A percentile compares a stretch with the other conserved stretches of the same genome.
phyloP scores from a whole-genome alignment of 345 rosid genomes.

The Nephelium lappaceum region DNA sequence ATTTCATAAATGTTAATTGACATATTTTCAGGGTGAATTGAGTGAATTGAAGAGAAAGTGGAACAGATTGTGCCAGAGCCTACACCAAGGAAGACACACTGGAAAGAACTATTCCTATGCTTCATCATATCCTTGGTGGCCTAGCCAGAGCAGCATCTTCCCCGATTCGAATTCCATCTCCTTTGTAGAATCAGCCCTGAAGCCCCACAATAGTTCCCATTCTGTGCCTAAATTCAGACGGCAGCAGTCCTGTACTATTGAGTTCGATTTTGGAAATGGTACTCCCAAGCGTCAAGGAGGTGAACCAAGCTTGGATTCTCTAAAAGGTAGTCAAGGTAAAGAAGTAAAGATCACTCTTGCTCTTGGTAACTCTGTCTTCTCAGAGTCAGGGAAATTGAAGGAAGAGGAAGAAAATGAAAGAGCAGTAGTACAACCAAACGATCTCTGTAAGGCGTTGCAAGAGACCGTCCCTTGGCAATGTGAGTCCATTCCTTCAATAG shows the following conservation, averaged over 20 bases:
- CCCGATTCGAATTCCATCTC: conserved; percentile 50
- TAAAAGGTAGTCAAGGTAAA: conserved; percentile 57
- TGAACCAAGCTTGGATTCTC: conserved; percentile 61
- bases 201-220: conserved; percentile 33
- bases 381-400: conserved; percentile 40
- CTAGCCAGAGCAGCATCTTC: conserved; percentile 44
- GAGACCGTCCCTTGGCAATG: conserved; percentile 80
- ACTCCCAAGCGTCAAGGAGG: conserved; percentile 31
- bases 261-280: conserved; percentile 52
- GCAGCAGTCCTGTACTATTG: conserved; percentile 69
- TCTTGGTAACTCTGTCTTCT: conserved; percentile 59
- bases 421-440: neutral
- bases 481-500: conserved; percentile 54
- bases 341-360: conserved; percentile 77
- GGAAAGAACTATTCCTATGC: conserved; percentile 35
- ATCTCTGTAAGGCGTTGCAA: conserved; percentile 45
- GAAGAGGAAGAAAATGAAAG: conserved; percentile 26
- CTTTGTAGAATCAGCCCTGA: conserved; percentile 45
- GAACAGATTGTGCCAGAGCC: conserved; percentile 67
- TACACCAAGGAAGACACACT: conserved; percentile 45
- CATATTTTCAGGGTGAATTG: conserved; percentile 54
- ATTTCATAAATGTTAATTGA: neutral
- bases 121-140: conserved; percentile 56
- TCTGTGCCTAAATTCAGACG: conserved; percentile 67
- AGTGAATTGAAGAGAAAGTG: conserved; percentile 65